Conservation (phyloP, 495 filamentous ascomycete species). For the Neurospora terricola region DNA sequence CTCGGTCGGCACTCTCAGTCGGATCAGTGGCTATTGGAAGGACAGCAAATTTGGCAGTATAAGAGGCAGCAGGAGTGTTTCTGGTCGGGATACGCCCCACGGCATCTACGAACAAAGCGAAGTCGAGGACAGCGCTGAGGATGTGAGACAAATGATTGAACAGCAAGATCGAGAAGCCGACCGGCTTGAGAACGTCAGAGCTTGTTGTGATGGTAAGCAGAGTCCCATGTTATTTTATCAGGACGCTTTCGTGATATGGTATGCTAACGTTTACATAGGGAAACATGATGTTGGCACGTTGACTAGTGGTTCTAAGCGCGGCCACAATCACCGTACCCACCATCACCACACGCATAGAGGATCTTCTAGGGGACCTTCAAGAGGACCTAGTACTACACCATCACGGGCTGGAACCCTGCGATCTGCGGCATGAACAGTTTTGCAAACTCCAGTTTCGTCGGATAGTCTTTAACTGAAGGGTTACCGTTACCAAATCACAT, state of each 20-base stretch:
- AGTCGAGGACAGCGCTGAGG: slow-evolving; percentile 68
- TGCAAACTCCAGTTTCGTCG: neutral
- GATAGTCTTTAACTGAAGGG: slow-evolving; percentile 3
- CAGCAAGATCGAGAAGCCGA: slow-evolving; percentile 63
- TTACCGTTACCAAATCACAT: slow-evolving; percentile 4
- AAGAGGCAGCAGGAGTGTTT: slow-evolving; percentile 31
- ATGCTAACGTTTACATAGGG: slow-evolving; percentile 38
- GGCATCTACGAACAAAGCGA: slow-evolving; percentile 63
- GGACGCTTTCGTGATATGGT: neutral
- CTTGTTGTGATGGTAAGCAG: slow-evolving; percentile 90
- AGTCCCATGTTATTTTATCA: neutral
- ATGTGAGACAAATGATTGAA: slow-evolving; percentile 65
- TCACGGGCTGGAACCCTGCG: slow-evolving; percentile 23
- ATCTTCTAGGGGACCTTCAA: slow-evolving; percentile 28
- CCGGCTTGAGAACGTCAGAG: slow-evolving; percentile 85
- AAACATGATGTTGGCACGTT: slow-evolving; percentile 63
- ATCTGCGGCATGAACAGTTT: slow-evolving; percentile 18
- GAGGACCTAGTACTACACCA: slow-evolving; percentile 12
- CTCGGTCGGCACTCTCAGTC: slow-evolving; percentile 29
- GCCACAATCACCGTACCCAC: slow-evolving; percentile 20
- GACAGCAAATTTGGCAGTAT: slow-evolving; percentile 37
- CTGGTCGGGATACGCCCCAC: slow-evolving; percentile 23
- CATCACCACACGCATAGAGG: slow-evolving; percentile 26
- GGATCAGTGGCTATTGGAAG: slow-evolving; percentile 37
- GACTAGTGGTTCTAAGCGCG: slow-evolving; percentile 30